Base-by-base conservation (phyloP, 2,329 filamentous ascomycete genomes). In the Endoconidiophora polonica region DNA sequence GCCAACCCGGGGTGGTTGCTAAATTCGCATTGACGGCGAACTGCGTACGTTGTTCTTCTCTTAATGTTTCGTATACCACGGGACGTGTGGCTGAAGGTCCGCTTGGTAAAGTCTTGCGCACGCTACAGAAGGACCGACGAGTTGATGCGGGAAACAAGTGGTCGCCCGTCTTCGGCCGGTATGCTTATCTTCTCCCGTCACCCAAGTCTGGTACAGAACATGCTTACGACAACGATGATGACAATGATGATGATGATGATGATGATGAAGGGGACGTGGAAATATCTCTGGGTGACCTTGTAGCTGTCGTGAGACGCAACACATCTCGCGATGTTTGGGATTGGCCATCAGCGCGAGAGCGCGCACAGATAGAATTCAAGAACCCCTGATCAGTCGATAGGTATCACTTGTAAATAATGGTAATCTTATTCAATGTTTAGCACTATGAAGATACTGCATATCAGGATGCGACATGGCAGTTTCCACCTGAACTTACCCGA, bases 21-120 rank as follows among this genome's bases (percentile, higher is more conserved):
- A 14, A 63, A 39, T 65, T 86, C 5, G 59, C 72, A 4, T 65
- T 86, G 26, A 86, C 80, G 33, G 76, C 75, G 47, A 83, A 86
- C 61, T 87, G 82, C 59, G 72, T 69, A 33, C 69, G 83, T 38
- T 88, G 83, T 61, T 65, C 68, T 26, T 83, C 78, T 54, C 65
- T 86, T 54, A 86, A 85, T 62, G 74, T 87, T 52, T 79, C 86
- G 64, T 84, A 83, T 59, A 59, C 65, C 20, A 83, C 77, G 0
- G 83, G 83, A 5, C 71, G 70, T 46, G 65, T 68, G 40, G 76
- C 72, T 0, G 64, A 65, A 1, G 76, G 75, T 2, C 74, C 77
- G 57, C 61, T 66, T 36, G 79, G 77, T n/a, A 67, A 65, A 38
- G 70, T 83, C 14, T 65, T 86, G 55, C 86, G 85, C 67, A 77